Percentiles rank a stretch among this genome's conserved stretches.
phyloP scores from a whole-genome alignment of 495 filamentous ascomycete species.

The Penicillium diatomitis region DNA sequence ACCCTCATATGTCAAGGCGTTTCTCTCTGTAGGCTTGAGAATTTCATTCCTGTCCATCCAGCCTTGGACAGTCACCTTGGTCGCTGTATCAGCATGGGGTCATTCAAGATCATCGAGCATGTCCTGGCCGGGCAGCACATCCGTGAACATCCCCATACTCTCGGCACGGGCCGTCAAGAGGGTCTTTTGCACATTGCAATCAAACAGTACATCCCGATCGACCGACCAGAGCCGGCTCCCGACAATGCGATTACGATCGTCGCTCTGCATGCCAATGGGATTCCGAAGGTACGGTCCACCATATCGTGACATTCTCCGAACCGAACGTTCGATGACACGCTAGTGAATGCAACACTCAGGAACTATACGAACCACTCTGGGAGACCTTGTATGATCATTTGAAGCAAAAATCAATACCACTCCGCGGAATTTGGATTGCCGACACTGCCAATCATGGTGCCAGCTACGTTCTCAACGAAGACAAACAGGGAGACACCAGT shows the following conservation, averaged over 20 bases:
- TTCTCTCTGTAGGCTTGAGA: no score
- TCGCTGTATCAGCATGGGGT: neutral
- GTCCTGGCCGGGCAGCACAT: conserved; percentile 45
- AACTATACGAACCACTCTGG: conserved; percentile 70
- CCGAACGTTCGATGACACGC: no score
- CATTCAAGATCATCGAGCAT: conserved; percentile 38
- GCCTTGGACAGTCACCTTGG: no score
- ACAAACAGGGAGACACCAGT: conserved; percentile 56
- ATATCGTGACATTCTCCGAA: no score
- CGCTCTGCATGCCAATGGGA: conserved; percentile 54
- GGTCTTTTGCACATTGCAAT: conserved; percentile 45
- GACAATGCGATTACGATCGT: conserved; percentile 59
- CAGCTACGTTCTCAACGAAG: conserved; percentile 59
- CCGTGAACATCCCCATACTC: conserved; percentile 43
- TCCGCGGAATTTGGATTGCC: conserved; percentile 66
- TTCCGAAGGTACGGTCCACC: conserved; percentile 7
- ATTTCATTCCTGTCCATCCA: no score
- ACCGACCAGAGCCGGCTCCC: conserved; percentile 41
- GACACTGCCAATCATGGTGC: conserved; percentile 62
- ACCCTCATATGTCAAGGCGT: no score
- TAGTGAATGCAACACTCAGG: conserved; percentile 25
- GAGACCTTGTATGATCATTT: conserved; percentile 44
- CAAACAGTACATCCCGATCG: conserved; percentile 60
- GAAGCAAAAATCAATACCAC: conserved; percentile 30
- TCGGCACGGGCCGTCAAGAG: conserved; percentile 39